These are phyloP conservation scores for Lasiodiplodia citricola DNA, from an alignment of 2,329 filamentous ascomycete species.

Conservation along the genomic window DNA sequence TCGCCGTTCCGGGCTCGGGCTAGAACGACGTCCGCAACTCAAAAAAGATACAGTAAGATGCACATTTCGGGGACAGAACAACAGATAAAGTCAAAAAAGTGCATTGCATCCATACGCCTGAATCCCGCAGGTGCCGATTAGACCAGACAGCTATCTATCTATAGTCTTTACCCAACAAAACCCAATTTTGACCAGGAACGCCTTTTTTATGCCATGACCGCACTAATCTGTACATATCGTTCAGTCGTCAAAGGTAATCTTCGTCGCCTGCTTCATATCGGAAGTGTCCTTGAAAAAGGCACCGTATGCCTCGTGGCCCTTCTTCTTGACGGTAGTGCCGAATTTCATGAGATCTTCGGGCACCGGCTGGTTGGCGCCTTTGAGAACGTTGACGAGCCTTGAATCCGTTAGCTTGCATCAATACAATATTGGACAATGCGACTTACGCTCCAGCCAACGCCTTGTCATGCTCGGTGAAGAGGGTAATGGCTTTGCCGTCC, in stretches of 20 bases:
- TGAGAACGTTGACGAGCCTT: conserved; percentile 91
- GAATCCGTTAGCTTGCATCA: conserved; percentile 29
- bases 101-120: neutral
- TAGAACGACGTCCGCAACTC: neutral
- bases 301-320: conserved; percentile 93
- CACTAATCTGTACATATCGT: neutral
- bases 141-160: neutral
- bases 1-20: conserved; percentile 15
- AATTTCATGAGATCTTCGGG: conserved; percentile 93
- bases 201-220: conserved; percentile 7
- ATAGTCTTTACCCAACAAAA: neutral
- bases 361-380: conserved; percentile 87
- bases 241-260: conserved; percentile 81
- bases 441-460: conserved; percentile 84
- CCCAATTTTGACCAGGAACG: conserved; percentile 8
- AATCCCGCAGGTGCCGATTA: neutral
- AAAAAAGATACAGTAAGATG: neutral
- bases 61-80: too few species aligned
- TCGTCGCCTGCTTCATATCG: conserved; percentile 81
- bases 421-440: neutral
- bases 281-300: conserved; percentile 94
- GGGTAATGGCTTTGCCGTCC: conserved; percentile 83
- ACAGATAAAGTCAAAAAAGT: neutral
- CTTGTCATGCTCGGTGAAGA: conserved; percentile 97
- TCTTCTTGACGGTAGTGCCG: conserved; percentile 98